phyloP scores from a whole-genome alignment of 75 land plant species.

The Cupressus sempervirens region DNA sequence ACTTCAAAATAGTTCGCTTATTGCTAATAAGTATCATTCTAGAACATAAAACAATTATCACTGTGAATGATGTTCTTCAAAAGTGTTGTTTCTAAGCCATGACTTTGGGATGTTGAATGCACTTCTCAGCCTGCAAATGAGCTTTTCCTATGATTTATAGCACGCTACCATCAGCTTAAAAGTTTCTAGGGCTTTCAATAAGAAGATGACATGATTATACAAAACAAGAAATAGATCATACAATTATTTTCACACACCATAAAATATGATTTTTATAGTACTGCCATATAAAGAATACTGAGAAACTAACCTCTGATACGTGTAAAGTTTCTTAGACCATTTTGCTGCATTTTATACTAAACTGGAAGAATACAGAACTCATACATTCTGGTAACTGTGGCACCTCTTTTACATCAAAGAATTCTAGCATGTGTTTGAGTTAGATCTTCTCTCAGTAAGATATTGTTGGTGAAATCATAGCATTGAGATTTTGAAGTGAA shows the following conservation, averaged over 20 bases:
- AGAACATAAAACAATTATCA: background rate
- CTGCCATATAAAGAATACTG: background rate
- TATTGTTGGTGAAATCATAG: too few relatives aligned
- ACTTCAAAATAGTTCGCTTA: background rate
- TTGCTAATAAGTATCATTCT: background rate
- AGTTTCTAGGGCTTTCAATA: background rate
- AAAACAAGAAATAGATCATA: background rate
- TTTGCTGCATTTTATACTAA: background rate
- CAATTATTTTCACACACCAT: background rate
- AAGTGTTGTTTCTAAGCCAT: background rate
- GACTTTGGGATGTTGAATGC: background rate
- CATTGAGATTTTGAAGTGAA: background rate
- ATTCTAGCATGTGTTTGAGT: background rate
- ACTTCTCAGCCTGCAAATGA: background rate
- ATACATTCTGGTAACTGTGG: background rate
- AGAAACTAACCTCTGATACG: background rate
- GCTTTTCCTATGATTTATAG: background rate
- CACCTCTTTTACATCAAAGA: background rate
- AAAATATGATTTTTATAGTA: background rate
- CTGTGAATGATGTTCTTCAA: background rate
- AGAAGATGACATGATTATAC: background rate
- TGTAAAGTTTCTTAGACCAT: background rate
- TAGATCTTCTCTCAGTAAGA: background rate
- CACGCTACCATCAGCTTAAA: background rate
- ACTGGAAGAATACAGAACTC: background rate